Evolutionary conservation across 176 grass and related monocot genomes (phyloP), one percentile per base, ranked within the genome.

Genomic region (Phoenix roebelenii): DNA sequence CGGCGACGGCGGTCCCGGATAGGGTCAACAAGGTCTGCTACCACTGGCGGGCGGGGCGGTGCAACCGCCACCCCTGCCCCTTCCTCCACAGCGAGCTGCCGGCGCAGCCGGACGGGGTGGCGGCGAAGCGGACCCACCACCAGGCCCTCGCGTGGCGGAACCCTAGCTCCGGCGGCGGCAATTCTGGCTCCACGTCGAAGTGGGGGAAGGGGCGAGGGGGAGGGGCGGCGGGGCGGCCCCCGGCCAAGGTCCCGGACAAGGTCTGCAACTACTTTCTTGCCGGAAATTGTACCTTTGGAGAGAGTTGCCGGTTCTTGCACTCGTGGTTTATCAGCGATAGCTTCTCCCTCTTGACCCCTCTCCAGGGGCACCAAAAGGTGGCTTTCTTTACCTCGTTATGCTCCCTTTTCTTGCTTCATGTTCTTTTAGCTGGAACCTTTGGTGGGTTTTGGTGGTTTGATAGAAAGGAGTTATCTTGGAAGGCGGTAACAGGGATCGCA

Each of bases 311-410:
- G 24, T 98, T 55, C 53, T 70, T 72, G 4, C 94, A 92, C 65
- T 70, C 82, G 18, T 98, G 67, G 66, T 92, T 69, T 65, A 76
- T 85, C 53, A 72, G 87, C 59, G 82, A 89, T n/a, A 80, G 76
- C 49, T 71, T 98, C 73, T 64, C 82, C 10, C 59, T 89, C 56
- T 74, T 98, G 58, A 83, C 94, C 44, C 82, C 67, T 23, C 82
- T 98, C 5, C 79, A 83, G 62, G 94, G 94, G 18, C 94, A 98
- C 54, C 69, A 85, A 55, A 89, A 89, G 71, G 94, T 97, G 19
- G 44, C 50, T 35, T 35, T 35, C 30, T 35, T 35, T 35, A 7
- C 30, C 30, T 35, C 30, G 6, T 35, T 35, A 35, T 35, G 30
- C 0, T 51, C 49, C 54, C 64, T 26, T 61, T 18, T 0, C 54